Base-by-base conservation (phyloP, 371 early-diverging fungal species). In the Mortierella sp. region DNA sequence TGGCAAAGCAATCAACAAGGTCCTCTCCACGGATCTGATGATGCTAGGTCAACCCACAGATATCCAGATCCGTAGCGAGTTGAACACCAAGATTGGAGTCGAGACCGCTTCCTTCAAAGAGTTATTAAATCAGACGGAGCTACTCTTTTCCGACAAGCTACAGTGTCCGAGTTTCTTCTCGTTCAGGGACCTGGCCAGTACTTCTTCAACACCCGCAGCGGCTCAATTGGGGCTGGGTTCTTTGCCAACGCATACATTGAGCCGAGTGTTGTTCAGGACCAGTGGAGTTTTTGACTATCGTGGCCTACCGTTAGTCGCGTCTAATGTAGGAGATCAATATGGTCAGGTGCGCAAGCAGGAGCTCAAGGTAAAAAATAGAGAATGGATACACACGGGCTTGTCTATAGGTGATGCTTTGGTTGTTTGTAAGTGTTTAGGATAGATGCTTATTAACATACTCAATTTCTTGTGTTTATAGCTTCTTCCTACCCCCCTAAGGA, bases 31-130 rank as follows among this genome's bases (percentile, higher is more conserved):
- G 17, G 64, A 76, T 53, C n/a, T 69, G 6, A 76, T 76, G 76
- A 61, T 76, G 70, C 62, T 76, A 24, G 53, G 49, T n/a, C 76
- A 69, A 28, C 70, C 76, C 3, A 60, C 61, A 17, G 76, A 76
- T 57, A 28, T 76, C 11, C 76, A 76, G 44, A 56, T 76, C 30
- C 54, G 59, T 12, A 48, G 70, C 46, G 70, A 69, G 43, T 14
- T 68, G 6, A 31, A 50, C 15, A 60, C 69, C 14, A 43, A 11
- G 1, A 46, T 76, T n/a, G 28, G 41, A 3, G 32, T 41, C 6
- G 52, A 60, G 12, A 30, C 60, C 0, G 42, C 50, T 4, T 32
- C 24, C 2, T 12, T 76, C 48, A 60, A 28, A 9, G 56, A 64
- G 0, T 47, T 76, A 11, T 24, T 60, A 32, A 14, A 21, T 6